Evolutionary conservation across 257 asterid genomes (phyloP).

Genomic region (Vinca minor): DNA sequence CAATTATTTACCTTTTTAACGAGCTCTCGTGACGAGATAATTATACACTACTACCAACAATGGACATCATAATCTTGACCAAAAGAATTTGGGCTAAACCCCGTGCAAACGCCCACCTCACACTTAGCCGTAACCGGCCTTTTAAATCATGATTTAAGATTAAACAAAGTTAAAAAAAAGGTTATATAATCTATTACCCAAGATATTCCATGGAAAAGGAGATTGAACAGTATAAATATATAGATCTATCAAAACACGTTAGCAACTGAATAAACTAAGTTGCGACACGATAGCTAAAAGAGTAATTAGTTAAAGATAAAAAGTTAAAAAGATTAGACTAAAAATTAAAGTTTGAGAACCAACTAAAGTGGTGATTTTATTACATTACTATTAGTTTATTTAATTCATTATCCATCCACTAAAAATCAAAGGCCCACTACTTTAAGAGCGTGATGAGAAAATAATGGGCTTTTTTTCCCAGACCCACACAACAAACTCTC

Average conservation of each 20-base stretch:
- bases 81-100: too few relatives aligned
- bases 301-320: neutral
- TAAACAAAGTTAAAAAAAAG: too few relatives aligned
- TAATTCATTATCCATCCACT: conserved; percentile 8
- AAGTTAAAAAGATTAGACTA: neutral
- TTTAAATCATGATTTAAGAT: too few relatives aligned
- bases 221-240: too few relatives aligned
- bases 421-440: conserved; percentile 12
- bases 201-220: conserved; percentile 4
- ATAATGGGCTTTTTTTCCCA: conserved; percentile 4
- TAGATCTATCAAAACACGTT: neutral
- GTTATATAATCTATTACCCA: neutral
- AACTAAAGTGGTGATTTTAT: neutral
- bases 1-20: too few relatives aligned
- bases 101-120: too few relatives aligned
- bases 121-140: too few relatives aligned
- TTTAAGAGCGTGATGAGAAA: conserved; percentile 18
- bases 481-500: conserved; percentile 8
- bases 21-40: too few relatives aligned
- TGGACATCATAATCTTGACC: too few relatives aligned
- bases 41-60: too few relatives aligned
- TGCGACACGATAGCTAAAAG: neutral
- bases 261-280: neutral
- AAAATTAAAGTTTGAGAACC: neutral
- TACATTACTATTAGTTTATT: neutral